Conservation (phyloP, 257 asterid genomes). For the Solanum bulbocastanum region DNA sequence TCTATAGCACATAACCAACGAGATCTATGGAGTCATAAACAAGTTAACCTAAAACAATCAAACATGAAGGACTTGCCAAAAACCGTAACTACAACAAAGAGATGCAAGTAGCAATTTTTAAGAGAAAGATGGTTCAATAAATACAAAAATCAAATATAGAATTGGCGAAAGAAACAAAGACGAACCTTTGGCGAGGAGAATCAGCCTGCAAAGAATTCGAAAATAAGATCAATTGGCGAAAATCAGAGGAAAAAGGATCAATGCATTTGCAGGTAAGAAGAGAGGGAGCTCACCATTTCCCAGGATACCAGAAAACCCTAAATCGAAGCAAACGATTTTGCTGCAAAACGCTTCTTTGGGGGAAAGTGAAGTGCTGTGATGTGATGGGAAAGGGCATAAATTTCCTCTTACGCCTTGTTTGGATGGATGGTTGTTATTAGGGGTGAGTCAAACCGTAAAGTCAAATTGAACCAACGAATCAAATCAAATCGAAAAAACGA, state of each 20-base stretch:
- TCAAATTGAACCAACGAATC: too few relatives aligned
- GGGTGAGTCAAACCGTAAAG: too few relatives aligned
- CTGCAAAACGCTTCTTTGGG: background rate
- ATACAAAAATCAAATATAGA: background rate
- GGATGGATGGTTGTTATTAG: background rate
- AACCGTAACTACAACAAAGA: background rate
- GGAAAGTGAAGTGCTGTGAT: background rate
- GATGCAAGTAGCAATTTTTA: background rate
- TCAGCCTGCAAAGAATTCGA: background rate
- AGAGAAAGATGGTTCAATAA: background rate
- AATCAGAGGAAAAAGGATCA: background rate
- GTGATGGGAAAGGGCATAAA: background rate
- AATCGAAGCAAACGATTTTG: background rate
- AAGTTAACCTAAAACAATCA: background rate
- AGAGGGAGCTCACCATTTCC: conserved; percentile 2
- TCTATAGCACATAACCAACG: background rate
- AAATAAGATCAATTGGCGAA: background rate
- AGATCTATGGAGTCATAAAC: background rate
- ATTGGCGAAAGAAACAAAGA: background rate
- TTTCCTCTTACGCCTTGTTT: background rate
- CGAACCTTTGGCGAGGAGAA: conserved; percentile 8
- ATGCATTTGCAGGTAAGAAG: background rate
- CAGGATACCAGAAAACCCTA: background rate
- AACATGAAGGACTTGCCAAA: background rate
- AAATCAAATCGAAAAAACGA: too few relatives aligned